Conservation (phyloP, 495 filamentous ascomycete species). For the Glarea lozoyensis region DNA sequence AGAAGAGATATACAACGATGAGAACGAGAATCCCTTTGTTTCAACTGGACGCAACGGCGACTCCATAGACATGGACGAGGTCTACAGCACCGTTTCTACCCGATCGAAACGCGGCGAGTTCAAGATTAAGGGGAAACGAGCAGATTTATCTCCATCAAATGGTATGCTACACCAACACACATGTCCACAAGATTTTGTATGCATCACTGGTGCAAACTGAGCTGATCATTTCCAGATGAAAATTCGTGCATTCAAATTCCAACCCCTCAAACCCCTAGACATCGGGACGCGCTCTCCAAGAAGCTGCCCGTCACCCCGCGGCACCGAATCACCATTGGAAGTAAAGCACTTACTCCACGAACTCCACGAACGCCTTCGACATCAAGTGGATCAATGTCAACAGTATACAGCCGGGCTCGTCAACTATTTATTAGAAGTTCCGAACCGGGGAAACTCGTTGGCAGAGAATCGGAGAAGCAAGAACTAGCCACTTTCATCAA, state of each 20-base stretch:
- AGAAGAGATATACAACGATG: constrained; percentile 33
- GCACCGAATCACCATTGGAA: constrained; percentile 54
- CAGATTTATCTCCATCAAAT: constrained; percentile 11
- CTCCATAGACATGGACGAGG: constrained; percentile 16
- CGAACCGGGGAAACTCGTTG: constrained; percentile 67
- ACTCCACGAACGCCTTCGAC: constrained; percentile 58
- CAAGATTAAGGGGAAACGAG: constrained; percentile 2
- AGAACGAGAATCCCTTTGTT: constrained; percentile 40
- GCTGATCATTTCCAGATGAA: constrained; percentile 13
- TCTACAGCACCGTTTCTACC: constrained; percentile 12
- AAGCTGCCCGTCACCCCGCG: constrained; percentile 58
- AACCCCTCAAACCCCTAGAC: constrained; percentile 56
- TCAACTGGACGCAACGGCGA: constrained; percentile 2
- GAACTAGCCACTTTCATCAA: constrained; percentile 64
- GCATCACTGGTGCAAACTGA: neutral
- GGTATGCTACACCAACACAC: constrained; percentile 1
- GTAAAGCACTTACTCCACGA: constrained; percentile 58
- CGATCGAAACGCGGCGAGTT: constrained; percentile 14
- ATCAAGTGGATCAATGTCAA: constrained; percentile 47
- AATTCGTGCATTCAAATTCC: constrained; percentile 17
- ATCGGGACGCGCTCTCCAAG: constrained; percentile 54
- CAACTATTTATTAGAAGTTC: constrained; percentile 76
- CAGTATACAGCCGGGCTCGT: constrained; percentile 79
- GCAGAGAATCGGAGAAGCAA: constrained; percentile 69
- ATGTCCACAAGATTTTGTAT: neutral